Conservation (phyloP, 2,329 filamentous ascomycete species). For the Fusarium oligoseptatum region DNA sequence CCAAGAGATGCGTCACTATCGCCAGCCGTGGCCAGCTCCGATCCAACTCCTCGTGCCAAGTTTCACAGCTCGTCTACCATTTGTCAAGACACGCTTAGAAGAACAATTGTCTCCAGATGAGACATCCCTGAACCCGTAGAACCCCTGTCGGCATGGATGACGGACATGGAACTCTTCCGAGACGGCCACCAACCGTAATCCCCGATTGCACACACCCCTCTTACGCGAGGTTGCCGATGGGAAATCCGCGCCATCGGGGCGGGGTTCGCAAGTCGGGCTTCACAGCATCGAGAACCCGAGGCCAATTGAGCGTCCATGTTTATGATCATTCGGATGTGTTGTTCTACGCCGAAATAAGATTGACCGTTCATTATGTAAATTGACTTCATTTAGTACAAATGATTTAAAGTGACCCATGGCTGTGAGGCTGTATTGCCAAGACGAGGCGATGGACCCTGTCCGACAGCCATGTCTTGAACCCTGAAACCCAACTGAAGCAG, state of each 20-base stretch:
- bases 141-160: neutral
- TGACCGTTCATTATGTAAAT: too few species aligned
- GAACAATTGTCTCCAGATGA: neutral
- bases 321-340: neutral
- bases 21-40: conserved; percentile 1
- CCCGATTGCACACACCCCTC: neutral
- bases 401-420: neutral
- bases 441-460: neutral
- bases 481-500: neutral
- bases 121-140: neutral
- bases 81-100: neutral
- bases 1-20: conserved; percentile 1
- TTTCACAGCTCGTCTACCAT: neutral
- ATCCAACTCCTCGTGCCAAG: neutral
- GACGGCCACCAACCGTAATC: conserved; percentile 5
- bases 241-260: conserved; percentile 16
- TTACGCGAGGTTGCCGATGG: conserved; percentile 26
- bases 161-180: conserved; percentile 6
- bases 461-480: neutral
- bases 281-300: neutral
- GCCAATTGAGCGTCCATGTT: neutral
- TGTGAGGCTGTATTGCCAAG: neutral
- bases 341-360: too few species aligned
- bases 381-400: neutral
- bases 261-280: neutral